phyloP scores from a whole-genome alignment of 1,284 basidiomycete species.

The Microbotryomycetes sp. region DNA sequence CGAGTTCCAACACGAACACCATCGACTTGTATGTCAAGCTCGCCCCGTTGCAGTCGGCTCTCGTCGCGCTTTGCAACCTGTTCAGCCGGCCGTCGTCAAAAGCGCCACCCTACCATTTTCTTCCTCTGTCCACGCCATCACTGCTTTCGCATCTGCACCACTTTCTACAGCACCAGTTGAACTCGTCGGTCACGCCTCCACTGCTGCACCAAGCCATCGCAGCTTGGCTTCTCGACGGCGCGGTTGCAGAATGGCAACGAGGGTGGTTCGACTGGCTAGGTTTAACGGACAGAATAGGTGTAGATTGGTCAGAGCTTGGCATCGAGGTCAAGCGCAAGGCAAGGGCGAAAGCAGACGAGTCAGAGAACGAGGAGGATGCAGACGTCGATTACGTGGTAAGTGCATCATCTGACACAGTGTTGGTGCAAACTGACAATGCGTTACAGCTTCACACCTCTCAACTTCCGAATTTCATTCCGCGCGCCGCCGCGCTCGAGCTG shows the following conservation, averaged over 20 bases:
- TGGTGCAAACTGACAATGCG: not conserved
- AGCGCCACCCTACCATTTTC: not conserved
- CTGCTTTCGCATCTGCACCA: not conserved
- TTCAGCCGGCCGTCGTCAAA: not conserved
- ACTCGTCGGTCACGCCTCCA: not conserved
- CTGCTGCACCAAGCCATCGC: not conserved
- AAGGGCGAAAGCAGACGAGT: not conserved
- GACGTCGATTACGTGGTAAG: not conserved
- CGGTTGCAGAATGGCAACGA: not conserved
- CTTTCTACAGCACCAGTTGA: not conserved
- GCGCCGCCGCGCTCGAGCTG: conserved; percentile 1
- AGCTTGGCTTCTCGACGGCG: conserved; percentile 3
- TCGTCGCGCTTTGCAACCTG: not conserved
- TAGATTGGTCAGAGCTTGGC: not conserved
- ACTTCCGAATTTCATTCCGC: conserved; percentile 1
- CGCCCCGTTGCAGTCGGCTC: not conserved
- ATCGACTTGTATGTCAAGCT: not conserved
- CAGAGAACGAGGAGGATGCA: not conserved
- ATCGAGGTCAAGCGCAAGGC: not conserved
- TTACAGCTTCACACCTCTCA: not conserved
- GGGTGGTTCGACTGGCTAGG: conserved; percentile 4
- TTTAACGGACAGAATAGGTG: not conserved
- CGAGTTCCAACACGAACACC: not conserved
- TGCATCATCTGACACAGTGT: not conserved
- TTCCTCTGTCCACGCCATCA: not conserved